Percentiles rank a stretch among this genome's conserved stretches.
Evolutionary conservation across 176 grass and related monocot genomes (phyloP).

Genomic region (Rhynchospora pubera): DNA sequence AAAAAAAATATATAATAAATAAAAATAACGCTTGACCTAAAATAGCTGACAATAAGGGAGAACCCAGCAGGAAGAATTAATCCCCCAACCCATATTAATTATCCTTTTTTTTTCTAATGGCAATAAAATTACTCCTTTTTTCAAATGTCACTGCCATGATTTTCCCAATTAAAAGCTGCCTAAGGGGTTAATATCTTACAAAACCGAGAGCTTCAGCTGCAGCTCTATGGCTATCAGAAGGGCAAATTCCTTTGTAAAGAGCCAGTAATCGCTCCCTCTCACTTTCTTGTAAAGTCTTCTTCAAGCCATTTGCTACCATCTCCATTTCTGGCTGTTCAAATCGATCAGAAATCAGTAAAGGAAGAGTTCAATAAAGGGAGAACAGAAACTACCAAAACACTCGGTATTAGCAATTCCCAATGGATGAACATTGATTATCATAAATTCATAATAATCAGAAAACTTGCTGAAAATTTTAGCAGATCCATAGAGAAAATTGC

Average conservation of each 20-base stretch:
- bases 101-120: not conserved
- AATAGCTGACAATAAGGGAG: not conserved
- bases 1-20: not conserved
- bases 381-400: not conserved
- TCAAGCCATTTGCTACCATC: slow-evolving; percentile 83
- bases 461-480: not conserved
- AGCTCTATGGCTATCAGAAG: slow-evolving; percentile 37
- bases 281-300: slow-evolving; percentile 53
- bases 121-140: not conserved
- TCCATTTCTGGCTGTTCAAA: slow-evolving; percentile 84
- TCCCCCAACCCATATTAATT: not conserved
- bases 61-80: not conserved
- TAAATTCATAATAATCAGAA: not conserved
- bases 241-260: slow-evolving; percentile 57
- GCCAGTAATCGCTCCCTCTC: slow-evolving; percentile 65
- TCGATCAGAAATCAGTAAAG: slow-evolving; percentile 1
- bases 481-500: not conserved
- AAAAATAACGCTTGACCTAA: not conserved
- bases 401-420: not conserved
- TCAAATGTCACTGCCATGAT: not conserved
- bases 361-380: slow-evolving; percentile 6
- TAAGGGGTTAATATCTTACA: slow-evolving; percentile 10
- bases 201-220: slow-evolving; percentile 35
- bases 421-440: not conserved
- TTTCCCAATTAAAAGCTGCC: not conserved